Evolutionary conservation across 2,329 filamentous ascomycete species (phyloP), one percentile per base, ranked within the genome.

Genomic region (Talaromyces pinophilus): DNA sequence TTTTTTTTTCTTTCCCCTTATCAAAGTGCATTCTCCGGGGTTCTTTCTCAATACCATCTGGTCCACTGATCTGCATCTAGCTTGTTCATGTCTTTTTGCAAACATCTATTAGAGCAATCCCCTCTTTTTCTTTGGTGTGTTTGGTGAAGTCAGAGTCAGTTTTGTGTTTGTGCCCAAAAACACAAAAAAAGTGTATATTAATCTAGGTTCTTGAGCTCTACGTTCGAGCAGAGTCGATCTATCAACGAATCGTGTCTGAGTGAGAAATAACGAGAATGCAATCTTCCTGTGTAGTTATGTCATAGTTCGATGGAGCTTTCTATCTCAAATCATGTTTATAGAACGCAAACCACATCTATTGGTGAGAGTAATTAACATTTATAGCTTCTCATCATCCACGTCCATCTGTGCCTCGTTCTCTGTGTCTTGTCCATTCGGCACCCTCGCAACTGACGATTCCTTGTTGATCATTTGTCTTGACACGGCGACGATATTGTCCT

Each of bases 381-480:
- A 82, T 72, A 83, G 75, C 64, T 84, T 81, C 71, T 91, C 88
- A 72, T 92, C 90, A 72, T 92, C 90, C 55, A 88, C 84, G 15
- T 92, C 90, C 89, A 92, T 92, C 66, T 70, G 72, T 54, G 83
- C 77, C 59, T 78, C 79, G 59, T 77, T 78, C 54, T 89, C 84
- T 44, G 82, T 75, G 15, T 78, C 79, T 72, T 72, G 78, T 61
- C 68, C 74, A 62, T 70, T 79, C 65, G 79, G 79, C 76, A 67
- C 90, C 85, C 80, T 90, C 22, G 94, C 92, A 80, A 96, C 92
- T 5, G 93, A 95, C 3, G 95, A 95, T 80, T 99, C 95, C 83
- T 98, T 98, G 83, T 98, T 95, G 75, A 99, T 98, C 94, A 99
- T 97, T 80, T 98, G 95, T 78, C 94, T 87, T 70, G 93, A 96